Percentiles rank a stretch among this genome's conserved stretches.
phyloP scores from a whole-genome alignment of 495 filamentous ascomycete genomes.

The Letharia columbiana region DNA sequence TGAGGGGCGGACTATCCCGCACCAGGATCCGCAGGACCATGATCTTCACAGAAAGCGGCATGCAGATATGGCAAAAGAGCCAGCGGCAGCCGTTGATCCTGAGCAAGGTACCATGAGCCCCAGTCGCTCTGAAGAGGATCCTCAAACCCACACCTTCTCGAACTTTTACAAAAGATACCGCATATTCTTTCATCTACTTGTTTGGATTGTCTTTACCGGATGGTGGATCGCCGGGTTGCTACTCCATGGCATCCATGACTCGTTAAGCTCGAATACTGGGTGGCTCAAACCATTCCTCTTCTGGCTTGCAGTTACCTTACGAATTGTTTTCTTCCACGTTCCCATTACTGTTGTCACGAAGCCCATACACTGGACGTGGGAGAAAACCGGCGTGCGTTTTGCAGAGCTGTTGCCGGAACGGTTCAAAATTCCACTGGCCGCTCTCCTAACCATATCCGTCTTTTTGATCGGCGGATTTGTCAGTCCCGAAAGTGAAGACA shows the following conservation, averaged over 20 bases:
- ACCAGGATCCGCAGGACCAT: conserved; percentile 36
- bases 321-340: conserved; percentile 65
- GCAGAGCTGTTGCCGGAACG: conserved; percentile 51
- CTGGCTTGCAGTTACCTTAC: conserved; percentile 64
- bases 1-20: conserved; percentile 40
- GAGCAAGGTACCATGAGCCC: conserved; percentile 18
- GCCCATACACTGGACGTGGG: conserved; percentile 61
- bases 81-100: conserved; percentile 25
- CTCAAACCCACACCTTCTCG: conserved; percentile 27
- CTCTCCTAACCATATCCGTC: conserved; percentile 51
- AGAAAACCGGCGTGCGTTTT: conserved; percentile 46
- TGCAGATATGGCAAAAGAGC: conserved; percentile 21
- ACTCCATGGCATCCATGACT: conserved; percentile 55
- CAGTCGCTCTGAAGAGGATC: conserved; percentile 26
- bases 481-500: conserved; percentile 58
- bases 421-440: conserved; percentile 50
- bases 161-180: conserved; percentile 34
- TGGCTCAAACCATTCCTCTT: conserved; percentile 83
- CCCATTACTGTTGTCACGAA: conserved; percentile 55
- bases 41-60: conserved; percentile 29
- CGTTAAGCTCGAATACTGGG: conserved; percentile 36
- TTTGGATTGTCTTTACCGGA: conserved; percentile 53
- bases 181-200: conserved; percentile 40
- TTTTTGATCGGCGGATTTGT: conserved; percentile 70
- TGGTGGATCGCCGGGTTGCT: conserved; percentile 86